Base-by-base conservation (phyloP, 1,139 yeast species). In the Taiozyma sp. region DNA sequence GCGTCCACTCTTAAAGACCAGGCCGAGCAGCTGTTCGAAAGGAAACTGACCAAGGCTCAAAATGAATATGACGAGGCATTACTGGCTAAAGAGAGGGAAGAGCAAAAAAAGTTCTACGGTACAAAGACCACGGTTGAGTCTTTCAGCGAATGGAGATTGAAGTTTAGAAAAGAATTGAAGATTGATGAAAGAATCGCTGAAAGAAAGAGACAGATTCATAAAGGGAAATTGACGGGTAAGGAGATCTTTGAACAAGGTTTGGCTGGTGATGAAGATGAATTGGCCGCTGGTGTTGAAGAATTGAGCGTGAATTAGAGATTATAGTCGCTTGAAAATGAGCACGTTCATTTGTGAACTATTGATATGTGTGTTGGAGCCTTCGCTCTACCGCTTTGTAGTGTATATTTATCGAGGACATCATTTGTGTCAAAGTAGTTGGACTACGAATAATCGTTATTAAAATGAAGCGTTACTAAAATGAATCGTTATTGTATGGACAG, bases 191-290 rank as follows among this genome's bases (percentile, higher is more conserved):
- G 80, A 55, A 78, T 83, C 57, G 69, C 70, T 41, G 69, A 72
- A 54, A 74, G 88, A 61, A 79, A 78, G 56, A 68, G 71, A 38
- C 67, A 66, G n/a, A 81, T 84, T 65, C 93, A 87, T 63, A 76
- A 75, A 49, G 95, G 93, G 13, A 87, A 85, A 67, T 70, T 90
- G 63, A 84, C 96, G 0, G 99, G 99, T 22, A 78, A 81, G 60
- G 93, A 91, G 68, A 87, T 93, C 54, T 93, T 92, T 65, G 98
- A 91, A 64, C 79, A 79, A 65, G 98, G 98, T 48, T 78, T 91
- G 62, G 95, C 87, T 44, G 83, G 82, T 54, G 82, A 78, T 32
- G 83, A 72, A 9, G 88, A 81, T 44, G 41, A 38, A 38, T 38
- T 38, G 24, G 24, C 8, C 10, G 23, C 41, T 4, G 19, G 19